A percentile compares a stretch with the other conserved stretches of the same genome.
phyloP scores from a whole-genome alignment of 2,329 filamentous ascomycete genomes.

The Verticillium longisporum region DNA sequence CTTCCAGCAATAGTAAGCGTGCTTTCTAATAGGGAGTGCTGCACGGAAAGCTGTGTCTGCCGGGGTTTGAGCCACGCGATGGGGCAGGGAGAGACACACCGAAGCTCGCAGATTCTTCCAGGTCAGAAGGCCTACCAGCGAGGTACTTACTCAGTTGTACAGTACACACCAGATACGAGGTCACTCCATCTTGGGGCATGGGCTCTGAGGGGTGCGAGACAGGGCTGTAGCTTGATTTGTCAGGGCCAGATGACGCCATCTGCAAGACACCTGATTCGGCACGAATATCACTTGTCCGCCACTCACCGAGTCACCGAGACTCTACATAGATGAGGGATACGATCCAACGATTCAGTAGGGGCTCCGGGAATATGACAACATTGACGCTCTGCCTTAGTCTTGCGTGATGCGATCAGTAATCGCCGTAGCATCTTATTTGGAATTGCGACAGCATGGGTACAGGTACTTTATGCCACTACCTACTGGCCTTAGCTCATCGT shows the following conservation, averaged over 20 bases:
- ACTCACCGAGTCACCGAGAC: neutral
- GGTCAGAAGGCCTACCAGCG: neutral
- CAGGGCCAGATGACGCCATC: neutral
- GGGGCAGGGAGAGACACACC: neutral
- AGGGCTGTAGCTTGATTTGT: neutral
- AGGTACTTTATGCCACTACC: too few relatives aligned
- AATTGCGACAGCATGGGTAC: too few relatives aligned
- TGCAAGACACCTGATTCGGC: neutral
- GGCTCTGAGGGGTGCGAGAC: too few relatives aligned
- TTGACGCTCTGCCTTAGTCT: too few relatives aligned
- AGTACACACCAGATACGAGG: neutral
- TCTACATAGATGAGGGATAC: neutral
- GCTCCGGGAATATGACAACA: too few relatives aligned
- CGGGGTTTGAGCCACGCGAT: neutral
- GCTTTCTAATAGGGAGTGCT: neutral
- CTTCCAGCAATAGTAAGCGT: neutral
- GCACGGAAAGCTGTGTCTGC: neutral
- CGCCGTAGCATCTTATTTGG: too few relatives aligned
- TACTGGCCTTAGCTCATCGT: too few relatives aligned
- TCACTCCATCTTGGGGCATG: neutral
- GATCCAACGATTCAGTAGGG: too few relatives aligned
- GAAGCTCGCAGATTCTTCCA: neutral
- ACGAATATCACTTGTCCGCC: neutral
- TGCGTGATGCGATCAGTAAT: too few relatives aligned
- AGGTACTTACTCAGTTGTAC: neutral